Base-by-base conservation (phyloP, 2,329 filamentous ascomycete species). In the Fusarium sp. region DNA sequence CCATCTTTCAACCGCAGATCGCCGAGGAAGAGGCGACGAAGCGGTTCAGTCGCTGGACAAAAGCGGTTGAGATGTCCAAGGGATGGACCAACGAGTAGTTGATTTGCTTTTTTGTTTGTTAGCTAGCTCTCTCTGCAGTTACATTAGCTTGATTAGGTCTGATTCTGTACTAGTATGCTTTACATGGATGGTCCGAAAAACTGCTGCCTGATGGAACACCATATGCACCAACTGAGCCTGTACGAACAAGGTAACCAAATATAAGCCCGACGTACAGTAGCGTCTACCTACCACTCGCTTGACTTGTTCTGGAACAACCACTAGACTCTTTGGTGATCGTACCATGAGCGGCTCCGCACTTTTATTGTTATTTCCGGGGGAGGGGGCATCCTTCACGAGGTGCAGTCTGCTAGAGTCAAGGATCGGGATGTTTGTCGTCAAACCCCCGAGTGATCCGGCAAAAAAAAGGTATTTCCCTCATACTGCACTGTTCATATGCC, bases 1-100 rank as follows among this genome's bases (percentile, higher is more conserved):
- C 90, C 69, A 87, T 89, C 38, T 95, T 95, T 82, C 87, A 88
- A 80, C 92, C 93, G 6, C 83, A 88, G 63, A 90, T 94, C 70
- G 83, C 85, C n/a, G 82, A 86, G 71, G 85, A 88, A 69, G 87
- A 90, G 75, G 90, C 91, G 69, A 81, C 81, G 38, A 87, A 86
- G 79, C 90, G 92, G 84, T 94, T 94, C 79, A 87, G 86, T 75
- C 88, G 89, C 75, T 95, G 93, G 93, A 88, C 90, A 76, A 91
- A 92, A 82, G 93, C 93, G 3, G 93, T 96, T 42, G 85, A 93
- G 80, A 95, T 95, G 92, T 92, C 90, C 77, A 90, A 87, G 79
- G 93, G 93, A 39, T 95, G 93, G 93, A 80, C 89, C 24, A 80
- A 77, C 69, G 66, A 70, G 47, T 83, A 75, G 36, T 36, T 53